Conservation (phyloP, 306 rosid species). For the Quercus glauca region DNA sequence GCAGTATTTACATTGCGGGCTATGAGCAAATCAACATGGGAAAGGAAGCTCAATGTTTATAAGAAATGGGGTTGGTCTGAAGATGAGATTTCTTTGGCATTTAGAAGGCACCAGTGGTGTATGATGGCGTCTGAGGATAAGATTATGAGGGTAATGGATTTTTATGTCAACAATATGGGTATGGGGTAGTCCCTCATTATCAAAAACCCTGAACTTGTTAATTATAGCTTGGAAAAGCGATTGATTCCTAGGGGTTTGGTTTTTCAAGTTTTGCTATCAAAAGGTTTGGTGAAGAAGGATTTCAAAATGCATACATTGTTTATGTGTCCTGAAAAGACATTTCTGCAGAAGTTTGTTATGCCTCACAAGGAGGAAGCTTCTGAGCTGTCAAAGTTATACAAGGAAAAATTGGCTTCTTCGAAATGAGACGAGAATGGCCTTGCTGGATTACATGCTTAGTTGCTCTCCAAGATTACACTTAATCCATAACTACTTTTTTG, state of each 20-base stretch:
- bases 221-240: constrained; percentile 31
- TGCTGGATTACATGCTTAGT: not conserved
- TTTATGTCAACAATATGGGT: constrained; percentile 35
- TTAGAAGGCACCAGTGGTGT: constrained; percentile 29
- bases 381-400: constrained; percentile 26
- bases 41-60: constrained; percentile 26
- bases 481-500: no score
- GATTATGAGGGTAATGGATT: constrained; percentile 25
- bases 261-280: constrained; percentile 16
- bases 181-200: constrained; percentile 27
- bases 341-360: constrained; percentile 20
- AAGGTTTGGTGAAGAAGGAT: constrained; percentile 26
- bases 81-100: constrained; percentile 29
- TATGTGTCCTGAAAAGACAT: not conserved
- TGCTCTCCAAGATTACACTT: no score
- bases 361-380: constrained; percentile 21
- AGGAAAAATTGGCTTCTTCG: not conserved
- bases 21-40: constrained; percentile 32
- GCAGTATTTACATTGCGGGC: no score
- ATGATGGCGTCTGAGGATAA: constrained; percentile 31
- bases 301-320: not conserved
- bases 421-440: not conserved
- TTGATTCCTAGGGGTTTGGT: not conserved
- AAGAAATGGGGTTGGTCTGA: constrained; percentile 62
- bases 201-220: constrained; percentile 5